Evolutionary conservation across 179 eudicot species (phyloP).

Genomic region (Camellia oleifera): DNA sequence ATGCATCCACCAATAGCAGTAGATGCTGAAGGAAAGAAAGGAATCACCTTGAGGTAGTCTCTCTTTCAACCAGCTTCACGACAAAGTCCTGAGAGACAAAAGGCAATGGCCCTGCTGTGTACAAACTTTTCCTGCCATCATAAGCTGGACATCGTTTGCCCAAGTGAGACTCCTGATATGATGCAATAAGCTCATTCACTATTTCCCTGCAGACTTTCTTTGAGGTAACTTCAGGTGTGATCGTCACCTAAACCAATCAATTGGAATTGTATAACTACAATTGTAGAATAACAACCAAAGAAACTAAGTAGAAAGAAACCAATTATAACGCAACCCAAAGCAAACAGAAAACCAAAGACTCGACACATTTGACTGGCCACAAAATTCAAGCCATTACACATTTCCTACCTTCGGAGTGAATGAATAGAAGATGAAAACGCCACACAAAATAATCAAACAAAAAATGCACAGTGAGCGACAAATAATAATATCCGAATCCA

Average conservation of each 20-base stretch:
- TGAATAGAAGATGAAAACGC: too few relatives aligned
- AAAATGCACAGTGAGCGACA: neutral
- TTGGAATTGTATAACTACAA: neutral
- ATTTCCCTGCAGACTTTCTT: slow-evolving; percentile 58
- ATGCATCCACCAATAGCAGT: neutral
- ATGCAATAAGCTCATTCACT: slow-evolving; percentile 30
- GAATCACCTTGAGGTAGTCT: slow-evolving; percentile 28
- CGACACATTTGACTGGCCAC: neutral
- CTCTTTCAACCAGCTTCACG: slow-evolving; percentile 33
- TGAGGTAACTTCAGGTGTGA: slow-evolving; percentile 58
- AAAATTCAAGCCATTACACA: neutral
- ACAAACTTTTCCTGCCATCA: slow-evolving; percentile 83
- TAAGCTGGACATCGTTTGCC: slow-evolving; percentile 49
- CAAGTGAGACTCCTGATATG: slow-evolving; percentile 35
- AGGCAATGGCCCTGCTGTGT: slow-evolving; percentile 71
- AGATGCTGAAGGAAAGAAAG: neutral
- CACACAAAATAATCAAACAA: too few relatives aligned
- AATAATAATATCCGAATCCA: neutral
- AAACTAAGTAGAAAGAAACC: neutral
- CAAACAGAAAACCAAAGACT: neutral
- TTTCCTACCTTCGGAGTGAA: too few relatives aligned
- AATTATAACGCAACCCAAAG: neutral
- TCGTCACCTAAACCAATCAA: slow-evolving; percentile 46
- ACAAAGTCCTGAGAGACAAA: slow-evolving; percentile 57
- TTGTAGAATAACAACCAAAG: neutral